Conservation (phyloP, 495 filamentous ascomycete genomes). For the Annulohypoxylon stygium region DNA sequence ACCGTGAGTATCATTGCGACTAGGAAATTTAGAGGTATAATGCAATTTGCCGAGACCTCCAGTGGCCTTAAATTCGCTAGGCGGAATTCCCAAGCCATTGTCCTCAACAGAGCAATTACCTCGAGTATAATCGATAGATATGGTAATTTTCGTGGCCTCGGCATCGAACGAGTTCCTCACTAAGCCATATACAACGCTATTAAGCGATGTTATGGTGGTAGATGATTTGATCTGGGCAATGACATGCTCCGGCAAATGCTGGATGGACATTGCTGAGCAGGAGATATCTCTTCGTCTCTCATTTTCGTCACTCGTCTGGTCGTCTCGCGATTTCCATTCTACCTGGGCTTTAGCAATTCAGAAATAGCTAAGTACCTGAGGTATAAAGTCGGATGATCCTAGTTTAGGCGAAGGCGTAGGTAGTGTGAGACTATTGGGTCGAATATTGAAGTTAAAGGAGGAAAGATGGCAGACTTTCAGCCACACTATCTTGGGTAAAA, state of each 20-base stretch:
- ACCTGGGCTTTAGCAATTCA: too few species aligned
- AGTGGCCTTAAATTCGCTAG: conserved; percentile 74
- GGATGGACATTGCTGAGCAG: conserved; percentile 69
- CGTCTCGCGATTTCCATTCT: neutral
- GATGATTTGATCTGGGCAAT: conserved; percentile 91
- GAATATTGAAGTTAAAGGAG: conserved; percentile 10
- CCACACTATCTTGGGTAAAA: neutral
- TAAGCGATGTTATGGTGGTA: conserved; percentile 78
- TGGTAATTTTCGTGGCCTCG: conserved; percentile 73
- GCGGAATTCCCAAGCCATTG: conserved; percentile 83
- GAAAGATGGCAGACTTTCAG: neutral
- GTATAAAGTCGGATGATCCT: neutral
- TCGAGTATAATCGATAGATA: conserved; percentile 79
- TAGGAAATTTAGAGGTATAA: conserved; percentile 82
- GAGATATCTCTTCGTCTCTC: conserved; percentile 18
- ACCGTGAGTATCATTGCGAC: conserved; percentile 68
- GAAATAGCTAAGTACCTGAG: neutral
- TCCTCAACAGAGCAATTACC: conserved; percentile 90
- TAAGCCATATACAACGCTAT: conserved; percentile 79
- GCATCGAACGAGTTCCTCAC: conserved; percentile 91
- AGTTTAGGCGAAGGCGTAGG: neutral
- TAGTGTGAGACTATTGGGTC: neutral
- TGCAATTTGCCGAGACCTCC: conserved; percentile 83
- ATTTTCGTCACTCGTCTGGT: conserved; percentile 20
- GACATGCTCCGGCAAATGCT: conserved; percentile 78